These are phyloP conservation scores for Acmispon strigosus DNA, from an alignment of 306 rosid species.

Conservation along the genomic window DNA sequence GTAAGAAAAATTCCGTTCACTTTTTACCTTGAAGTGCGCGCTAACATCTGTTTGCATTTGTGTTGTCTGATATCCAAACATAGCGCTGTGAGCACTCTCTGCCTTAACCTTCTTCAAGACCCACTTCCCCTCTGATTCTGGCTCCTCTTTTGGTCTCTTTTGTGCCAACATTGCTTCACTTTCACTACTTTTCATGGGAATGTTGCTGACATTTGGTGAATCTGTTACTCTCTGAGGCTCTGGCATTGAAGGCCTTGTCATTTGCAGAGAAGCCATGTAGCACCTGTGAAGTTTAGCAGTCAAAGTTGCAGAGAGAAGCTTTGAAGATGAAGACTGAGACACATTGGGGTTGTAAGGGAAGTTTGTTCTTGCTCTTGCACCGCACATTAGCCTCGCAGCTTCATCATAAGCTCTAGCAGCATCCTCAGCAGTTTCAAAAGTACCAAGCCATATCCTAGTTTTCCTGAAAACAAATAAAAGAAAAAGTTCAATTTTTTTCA, in stretches of 20 bases:
- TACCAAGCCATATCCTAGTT: slow-evolving; percentile 95
- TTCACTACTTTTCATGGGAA: slow-evolving; percentile 4
- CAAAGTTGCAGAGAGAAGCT: slow-evolving; percentile 84
- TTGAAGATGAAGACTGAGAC: slow-evolving; percentile 65
- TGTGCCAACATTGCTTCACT: slow-evolving; percentile 21
- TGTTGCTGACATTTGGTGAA: slow-evolving; percentile 16
- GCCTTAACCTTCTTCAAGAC: slow-evolving; percentile 46
- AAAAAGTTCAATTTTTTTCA: neutral
- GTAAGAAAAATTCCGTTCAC: no score
- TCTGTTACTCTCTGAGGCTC: slow-evolving; percentile 33
- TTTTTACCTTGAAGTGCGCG: no score
- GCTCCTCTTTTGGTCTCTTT: slow-evolving; percentile 18
- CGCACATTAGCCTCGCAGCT: slow-evolving; percentile 93
- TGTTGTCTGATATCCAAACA: no score
- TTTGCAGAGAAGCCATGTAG: slow-evolving; percentile 79
- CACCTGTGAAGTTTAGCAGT: slow-evolving; percentile 84
- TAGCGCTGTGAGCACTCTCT: slow-evolving; percentile 25
- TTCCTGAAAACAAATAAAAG: slow-evolving; percentile 42
- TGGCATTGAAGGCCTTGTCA: slow-evolving; percentile 41
- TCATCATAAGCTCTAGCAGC: slow-evolving; percentile 93
- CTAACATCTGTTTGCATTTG: no score
- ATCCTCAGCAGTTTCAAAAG: slow-evolving; percentile 93
- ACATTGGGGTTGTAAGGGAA: slow-evolving; percentile 76
- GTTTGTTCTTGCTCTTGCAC: slow-evolving; percentile 79
- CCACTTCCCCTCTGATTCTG: slow-evolving; percentile 35